phyloP scores from a whole-genome alignment of 2,329 filamentous ascomycete species.

The Colletotrichum aenigma region DNA sequence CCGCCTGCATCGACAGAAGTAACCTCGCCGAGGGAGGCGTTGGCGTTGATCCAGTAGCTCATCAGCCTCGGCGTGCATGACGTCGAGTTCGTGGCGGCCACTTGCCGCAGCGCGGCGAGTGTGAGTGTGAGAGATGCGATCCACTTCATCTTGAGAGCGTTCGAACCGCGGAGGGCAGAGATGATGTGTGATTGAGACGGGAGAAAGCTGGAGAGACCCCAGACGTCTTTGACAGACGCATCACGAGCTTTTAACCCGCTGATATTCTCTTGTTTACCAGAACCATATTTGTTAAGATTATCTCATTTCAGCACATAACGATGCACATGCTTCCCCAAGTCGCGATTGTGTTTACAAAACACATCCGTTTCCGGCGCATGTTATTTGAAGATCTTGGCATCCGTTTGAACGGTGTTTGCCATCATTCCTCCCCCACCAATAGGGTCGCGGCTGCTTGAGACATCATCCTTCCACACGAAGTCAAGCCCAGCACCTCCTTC shows the following conservation, averaged over 20 bases:
- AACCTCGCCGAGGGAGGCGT: conserved; percentile 14
- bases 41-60: conserved; percentile 13
- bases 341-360: background rate
- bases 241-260: background rate
- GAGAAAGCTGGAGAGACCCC: background rate
- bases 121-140: background rate
- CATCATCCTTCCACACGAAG: background rate
- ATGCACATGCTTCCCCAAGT: background rate
- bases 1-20: conserved; percentile 22
- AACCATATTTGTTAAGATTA: background rate
- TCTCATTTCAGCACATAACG: background rate
- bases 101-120: background rate
- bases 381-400: background rate
- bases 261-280: background rate
- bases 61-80: background rate
- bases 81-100: background rate
- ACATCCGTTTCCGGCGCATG: background rate
- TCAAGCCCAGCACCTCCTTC: background rate
- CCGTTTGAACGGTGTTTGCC: background rate
- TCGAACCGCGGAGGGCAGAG: no score
- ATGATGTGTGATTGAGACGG: background rate
- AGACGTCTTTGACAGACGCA: background rate
- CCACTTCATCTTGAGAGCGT: conserved; percentile 8
- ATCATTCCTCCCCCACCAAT: conserved; percentile 6
- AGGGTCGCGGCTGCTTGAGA: background rate